A percentile compares a stretch with the other conserved stretches of the same genome.
Evolutionary conservation across 2,329 filamentous ascomycete genomes (phyloP).

Genomic region (Nemania sp.): DNA sequence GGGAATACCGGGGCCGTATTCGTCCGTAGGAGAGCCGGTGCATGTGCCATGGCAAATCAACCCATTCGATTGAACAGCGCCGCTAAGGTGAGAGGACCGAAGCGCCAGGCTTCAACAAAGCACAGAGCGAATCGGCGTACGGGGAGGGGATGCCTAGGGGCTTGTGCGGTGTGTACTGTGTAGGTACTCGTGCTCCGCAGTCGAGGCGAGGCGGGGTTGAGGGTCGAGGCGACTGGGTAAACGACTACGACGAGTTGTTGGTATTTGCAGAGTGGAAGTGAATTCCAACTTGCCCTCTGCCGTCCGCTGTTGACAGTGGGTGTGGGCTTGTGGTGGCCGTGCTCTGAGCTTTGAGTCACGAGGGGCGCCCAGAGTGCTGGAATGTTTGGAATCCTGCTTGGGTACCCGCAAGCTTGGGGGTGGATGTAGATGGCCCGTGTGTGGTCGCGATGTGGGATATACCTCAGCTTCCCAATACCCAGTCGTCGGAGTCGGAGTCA

Average conservation of each 20-base stretch:
- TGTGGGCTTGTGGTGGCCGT: constrained; percentile 25
- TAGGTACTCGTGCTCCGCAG: constrained; percentile 15
- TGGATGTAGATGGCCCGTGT: constrained; percentile 8
- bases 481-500: no score
- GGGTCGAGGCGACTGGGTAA: constrained; percentile 12
- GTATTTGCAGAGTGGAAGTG: not conserved
- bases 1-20: constrained; percentile 69
- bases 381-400: constrained; percentile 32
- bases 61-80: constrained; percentile 45
- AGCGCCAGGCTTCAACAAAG: constrained; percentile 11
- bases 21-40: constrained; percentile 67
- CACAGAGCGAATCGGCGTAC: not conserved
- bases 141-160: not conserved
- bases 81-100: constrained; percentile 6
- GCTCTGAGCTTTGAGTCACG: constrained; percentile 33
- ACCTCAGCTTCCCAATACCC: constrained; percentile 4
- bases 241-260: not conserved
- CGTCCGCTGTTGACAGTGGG: constrained; percentile 19
- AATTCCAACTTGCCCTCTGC: constrained; percentile 27
- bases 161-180: constrained; percentile 13
- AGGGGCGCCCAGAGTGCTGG: constrained; percentile 30
- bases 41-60: constrained; percentile 66
- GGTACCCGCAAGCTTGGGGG: constrained; percentile 15
- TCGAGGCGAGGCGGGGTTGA: constrained; percentile 22
- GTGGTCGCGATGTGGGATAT: constrained; percentile 14